Conservation (phyloP, 805 yeast genomes). For the Ogataea paraovalis region DNA sequence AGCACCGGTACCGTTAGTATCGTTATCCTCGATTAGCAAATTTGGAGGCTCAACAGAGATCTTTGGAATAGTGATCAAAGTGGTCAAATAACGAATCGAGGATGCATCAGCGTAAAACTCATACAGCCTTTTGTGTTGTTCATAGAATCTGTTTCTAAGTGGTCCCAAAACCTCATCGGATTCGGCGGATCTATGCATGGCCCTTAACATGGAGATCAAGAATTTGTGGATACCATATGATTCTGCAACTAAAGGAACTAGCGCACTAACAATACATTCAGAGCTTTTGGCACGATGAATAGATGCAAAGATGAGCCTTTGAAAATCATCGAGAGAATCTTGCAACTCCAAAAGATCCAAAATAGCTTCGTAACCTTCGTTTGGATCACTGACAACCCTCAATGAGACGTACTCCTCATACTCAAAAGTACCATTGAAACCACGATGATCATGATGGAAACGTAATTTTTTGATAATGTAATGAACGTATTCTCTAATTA, state of each 20-base stretch:
- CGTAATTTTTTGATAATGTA: constrained; percentile 68
- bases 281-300: constrained; percentile 49
- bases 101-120: constrained; percentile 91
- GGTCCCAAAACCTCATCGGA: constrained; percentile 76
- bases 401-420: constrained; percentile 92
- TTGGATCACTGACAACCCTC: constrained; percentile 85
- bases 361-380: constrained; percentile 90
- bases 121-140: constrained; percentile 65
- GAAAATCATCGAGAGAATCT: constrained; percentile 76
- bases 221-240: constrained; percentile 91
- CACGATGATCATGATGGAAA: constrained; percentile 81
- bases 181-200: constrained; percentile 69
- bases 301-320: constrained; percentile 69
- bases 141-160: constrained; percentile 62
- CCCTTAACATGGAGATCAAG: constrained; percentile 84
- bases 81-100: constrained; percentile 72
- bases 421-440: constrained; percentile 93
- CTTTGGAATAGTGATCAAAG: constrained; percentile 76
- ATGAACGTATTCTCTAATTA: constrained; percentile 72
- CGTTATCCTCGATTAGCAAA: constrained; percentile 45
- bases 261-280: constrained; percentile 79
- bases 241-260: constrained; percentile 88
- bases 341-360: constrained; percentile 81
- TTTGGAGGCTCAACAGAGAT: constrained; percentile 58
- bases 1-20: constrained; percentile 35